These are phyloP conservation scores for Phyllostachys edulis DNA, from an alignment of 176 grass and related monocot species.

Conservation along the genomic window DNA sequence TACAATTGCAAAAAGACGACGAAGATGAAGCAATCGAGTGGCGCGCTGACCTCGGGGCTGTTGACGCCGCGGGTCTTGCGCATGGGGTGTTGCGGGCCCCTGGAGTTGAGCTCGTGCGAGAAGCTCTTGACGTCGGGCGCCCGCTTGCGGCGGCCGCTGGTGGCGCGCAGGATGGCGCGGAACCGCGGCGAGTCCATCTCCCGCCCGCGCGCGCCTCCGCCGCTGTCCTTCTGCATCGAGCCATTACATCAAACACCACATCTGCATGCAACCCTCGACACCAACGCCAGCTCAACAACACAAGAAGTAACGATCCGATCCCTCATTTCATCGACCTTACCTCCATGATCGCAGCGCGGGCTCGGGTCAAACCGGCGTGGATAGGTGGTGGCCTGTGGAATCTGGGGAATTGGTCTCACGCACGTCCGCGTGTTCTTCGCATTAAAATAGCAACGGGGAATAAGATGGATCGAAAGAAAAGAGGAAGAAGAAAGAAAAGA, in stretches of 20 bases:
- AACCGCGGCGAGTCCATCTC: slow-evolving; percentile 92
- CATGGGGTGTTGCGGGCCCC: slow-evolving; percentile 37
- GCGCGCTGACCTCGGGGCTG: not conserved
- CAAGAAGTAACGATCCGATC: not conserved
- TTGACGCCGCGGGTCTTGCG: slow-evolving; percentile 41
- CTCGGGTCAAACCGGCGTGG: not conserved
- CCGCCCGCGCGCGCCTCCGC: slow-evolving; percentile 23
- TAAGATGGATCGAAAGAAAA: too few species aligned
- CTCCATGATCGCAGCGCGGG: slow-evolving; percentile 31
- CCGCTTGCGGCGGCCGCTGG: slow-evolving; percentile 82
- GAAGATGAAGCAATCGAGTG: not conserved
- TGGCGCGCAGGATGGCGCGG: slow-evolving; percentile 78
- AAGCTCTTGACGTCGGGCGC: slow-evolving; percentile 77
- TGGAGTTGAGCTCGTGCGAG: slow-evolving; percentile 79
- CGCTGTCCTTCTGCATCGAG: slow-evolving; percentile 22
- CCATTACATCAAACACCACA: slow-evolving; percentile 12
- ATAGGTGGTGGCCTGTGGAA: not conserved
- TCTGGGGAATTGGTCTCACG: not conserved
- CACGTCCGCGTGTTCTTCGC: not conserved
- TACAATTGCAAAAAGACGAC: not conserved
- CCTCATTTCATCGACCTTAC: not conserved
- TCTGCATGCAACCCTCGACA: not conserved
- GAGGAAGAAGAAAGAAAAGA: not conserved
- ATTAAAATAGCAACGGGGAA: not conserved
- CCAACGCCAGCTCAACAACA: too few species aligned